These are phyloP conservation scores for Lepidium campestre DNA, from an alignment of 441 rosid species.

Conservation along the genomic window DNA sequence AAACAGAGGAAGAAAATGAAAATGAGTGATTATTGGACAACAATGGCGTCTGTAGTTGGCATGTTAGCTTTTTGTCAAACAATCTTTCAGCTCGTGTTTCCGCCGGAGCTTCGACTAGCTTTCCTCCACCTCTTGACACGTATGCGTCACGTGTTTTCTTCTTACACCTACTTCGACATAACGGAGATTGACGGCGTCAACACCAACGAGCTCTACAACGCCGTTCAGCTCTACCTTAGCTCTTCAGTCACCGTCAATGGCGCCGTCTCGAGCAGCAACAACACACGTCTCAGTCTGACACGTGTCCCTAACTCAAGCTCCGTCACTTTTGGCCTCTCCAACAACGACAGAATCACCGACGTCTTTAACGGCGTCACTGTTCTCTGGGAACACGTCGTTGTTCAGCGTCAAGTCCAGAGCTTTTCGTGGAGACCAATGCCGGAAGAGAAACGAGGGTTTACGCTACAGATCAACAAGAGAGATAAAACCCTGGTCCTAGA, in stretches of 20 bases:
- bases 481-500: slow-evolving; percentile 55
- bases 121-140: slow-evolving; percentile 45
- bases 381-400: slow-evolving; percentile 79
- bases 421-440: slow-evolving; percentile 88
- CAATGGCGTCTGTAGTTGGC: slow-evolving; percentile 66
- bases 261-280: slow-evolving; percentile 18
- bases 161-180: slow-evolving; percentile 72
- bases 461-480: slow-evolving; percentile 56
- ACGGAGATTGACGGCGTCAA: slow-evolving; percentile 92
- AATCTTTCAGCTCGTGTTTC: slow-evolving; percentile 59
- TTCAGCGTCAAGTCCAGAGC: slow-evolving; percentile 62
- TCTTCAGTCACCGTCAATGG: slow-evolving; percentile 49
- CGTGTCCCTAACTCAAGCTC: slow-evolving; percentile 78
- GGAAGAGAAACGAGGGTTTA: slow-evolving; percentile 85
- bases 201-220: slow-evolving; percentile 95
- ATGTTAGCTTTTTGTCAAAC: slow-evolving; percentile 77
- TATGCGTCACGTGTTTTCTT: slow-evolving; percentile 45
- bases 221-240: slow-evolving; percentile 84
- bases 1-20: not conserved
- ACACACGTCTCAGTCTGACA: slow-evolving; percentile 68
- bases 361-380: slow-evolving; percentile 48
- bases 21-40: slow-evolving; percentile 78
- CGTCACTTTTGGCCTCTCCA: slow-evolving; percentile 70
- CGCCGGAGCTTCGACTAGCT: slow-evolving; percentile 76
- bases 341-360: slow-evolving; percentile 71